Percentiles rank a stretch among this genome's conserved stretches.
Evolutionary conservation across 768 basidiomycete species (phyloP).

Genomic region (Collybiopsis luxurians): DNA sequence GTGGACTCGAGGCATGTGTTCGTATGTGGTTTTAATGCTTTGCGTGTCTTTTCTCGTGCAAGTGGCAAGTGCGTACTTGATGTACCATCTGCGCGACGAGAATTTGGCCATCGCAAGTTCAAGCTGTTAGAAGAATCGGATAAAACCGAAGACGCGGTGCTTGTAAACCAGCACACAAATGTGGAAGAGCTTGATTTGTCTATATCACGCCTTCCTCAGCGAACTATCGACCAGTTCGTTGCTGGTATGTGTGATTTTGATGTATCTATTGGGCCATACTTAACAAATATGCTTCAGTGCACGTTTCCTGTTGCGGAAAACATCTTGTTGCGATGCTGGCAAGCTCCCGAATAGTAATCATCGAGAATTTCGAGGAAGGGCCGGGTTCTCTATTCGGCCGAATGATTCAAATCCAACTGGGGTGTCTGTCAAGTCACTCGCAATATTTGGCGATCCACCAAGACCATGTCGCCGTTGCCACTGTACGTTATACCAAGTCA

Average conservation of each 20-base stretch:
- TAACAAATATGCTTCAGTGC: slow-evolving; percentile 26
- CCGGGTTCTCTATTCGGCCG: slow-evolving; percentile 27
- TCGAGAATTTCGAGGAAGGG: slow-evolving; percentile 39
- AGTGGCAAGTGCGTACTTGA: slow-evolving; percentile 43
- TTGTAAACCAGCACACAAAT: background rate
- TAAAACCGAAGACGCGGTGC: background rate
- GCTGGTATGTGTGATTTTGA: slow-evolving; percentile 35
- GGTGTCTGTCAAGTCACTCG: slow-evolving; percentile 33
- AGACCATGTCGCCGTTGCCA: slow-evolving; percentile 43
- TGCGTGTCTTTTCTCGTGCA: slow-evolving; percentile 55
- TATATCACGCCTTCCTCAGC: background rate
- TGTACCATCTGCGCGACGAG: slow-evolving; percentile 31
- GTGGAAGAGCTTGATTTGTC: background rate
- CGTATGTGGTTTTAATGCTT: slow-evolving; percentile 44
- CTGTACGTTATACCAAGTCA: slow-evolving; percentile 29
- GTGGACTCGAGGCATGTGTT: slow-evolving; percentile 56
- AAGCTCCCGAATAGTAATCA: slow-evolving; percentile 38
- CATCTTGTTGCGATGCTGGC: slow-evolving; percentile 40
- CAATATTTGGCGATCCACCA: slow-evolving; percentile 50
- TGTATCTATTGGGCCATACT: background rate
- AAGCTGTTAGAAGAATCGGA: slow-evolving; percentile 24
- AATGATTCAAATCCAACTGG: slow-evolving; percentile 39
- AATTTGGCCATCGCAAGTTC: slow-evolving; percentile 28
- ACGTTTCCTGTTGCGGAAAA: slow-evolving; percentile 47
- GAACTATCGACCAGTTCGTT: slow-evolving; percentile 40